Percentiles rank a stretch among this genome's conserved stretches.
phyloP scores from a whole-genome alignment of 345 rosid species.

The Eucalyptus erythrocorys region DNA sequence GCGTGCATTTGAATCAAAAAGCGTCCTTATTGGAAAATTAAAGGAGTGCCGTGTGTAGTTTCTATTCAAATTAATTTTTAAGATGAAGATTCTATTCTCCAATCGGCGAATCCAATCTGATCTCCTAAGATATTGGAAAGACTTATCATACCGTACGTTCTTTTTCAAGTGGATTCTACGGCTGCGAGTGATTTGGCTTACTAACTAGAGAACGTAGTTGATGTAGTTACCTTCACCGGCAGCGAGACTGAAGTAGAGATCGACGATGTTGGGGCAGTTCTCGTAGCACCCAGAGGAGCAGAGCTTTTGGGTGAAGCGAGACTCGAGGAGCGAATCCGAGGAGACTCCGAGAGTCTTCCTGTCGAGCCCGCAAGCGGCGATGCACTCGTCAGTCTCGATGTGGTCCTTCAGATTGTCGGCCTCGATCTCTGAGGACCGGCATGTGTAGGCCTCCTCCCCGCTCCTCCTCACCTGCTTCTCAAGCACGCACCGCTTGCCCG shows the following conservation, averaged over 20 bases:
- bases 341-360: slow-evolving; percentile 74
- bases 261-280: slow-evolving; percentile 67
- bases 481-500: slow-evolving; percentile 71
- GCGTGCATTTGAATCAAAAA: background rate
- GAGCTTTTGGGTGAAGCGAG: slow-evolving; percentile 48
- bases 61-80: background rate
- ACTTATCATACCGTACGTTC: background rate
- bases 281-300: slow-evolving; percentile 72
- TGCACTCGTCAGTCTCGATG: slow-evolving; percentile 61
- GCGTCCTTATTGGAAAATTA: background rate
- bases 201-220: background rate
- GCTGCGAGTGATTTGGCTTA: background rate
- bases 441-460: slow-evolving; percentile 47
- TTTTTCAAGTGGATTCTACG: background rate
- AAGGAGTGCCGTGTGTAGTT: background rate
- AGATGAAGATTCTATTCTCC: background rate
- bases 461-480: slow-evolving; percentile 61
- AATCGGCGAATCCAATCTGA: background rate
- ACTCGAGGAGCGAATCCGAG: slow-evolving; percentile 69
- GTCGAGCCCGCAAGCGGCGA: slow-evolving; percentile 65
- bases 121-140: background rate
- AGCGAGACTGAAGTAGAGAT: slow-evolving; percentile 85
- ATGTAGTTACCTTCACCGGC: slow-evolving; percentile 69
- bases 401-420: slow-evolving; percentile 51
- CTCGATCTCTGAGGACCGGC: slow-evolving; percentile 67